Percentiles rank a stretch among this genome's conserved stretches.
Evolutionary conservation across 2,329 filamentous ascomycete species (phyloP).

Genomic region (Xylariaceae sp.): DNA sequence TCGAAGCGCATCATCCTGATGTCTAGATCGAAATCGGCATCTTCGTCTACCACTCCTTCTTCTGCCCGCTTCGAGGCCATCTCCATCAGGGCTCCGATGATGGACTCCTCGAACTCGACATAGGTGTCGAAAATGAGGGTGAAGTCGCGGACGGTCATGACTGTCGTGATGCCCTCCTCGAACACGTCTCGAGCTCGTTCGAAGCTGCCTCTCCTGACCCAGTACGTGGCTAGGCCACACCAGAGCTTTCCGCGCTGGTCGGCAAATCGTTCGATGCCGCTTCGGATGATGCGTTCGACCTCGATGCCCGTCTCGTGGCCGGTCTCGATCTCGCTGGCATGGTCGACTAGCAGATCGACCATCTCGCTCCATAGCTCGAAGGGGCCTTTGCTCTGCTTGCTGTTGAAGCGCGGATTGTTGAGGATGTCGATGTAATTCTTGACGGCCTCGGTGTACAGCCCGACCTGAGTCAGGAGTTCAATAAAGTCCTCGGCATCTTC

Average conservation of each 20-base stretch:
- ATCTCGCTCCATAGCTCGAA: slow-evolving; percentile 98
- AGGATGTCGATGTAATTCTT: slow-evolving; percentile 87
- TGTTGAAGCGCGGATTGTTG: slow-evolving; percentile 84
- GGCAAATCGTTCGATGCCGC: slow-evolving; percentile 82
- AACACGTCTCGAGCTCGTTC: slow-evolving; percentile 90
- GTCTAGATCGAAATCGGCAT: slow-evolving; percentile 89
- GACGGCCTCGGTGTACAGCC: slow-evolving; percentile 84
- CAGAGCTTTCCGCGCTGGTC: slow-evolving; percentile 94
- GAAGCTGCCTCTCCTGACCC: slow-evolving; percentile 88
- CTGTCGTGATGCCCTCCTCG: slow-evolving; percentile 92
- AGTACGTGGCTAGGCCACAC: slow-evolving; percentile 92
- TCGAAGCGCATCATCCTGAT: slow-evolving; percentile 98
- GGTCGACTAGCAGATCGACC: slow-evolving; percentile 87
- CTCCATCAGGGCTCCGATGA: slow-evolving; percentile 89
- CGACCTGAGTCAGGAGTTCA: slow-evolving; percentile 74
- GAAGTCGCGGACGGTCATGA: slow-evolving; percentile 98
- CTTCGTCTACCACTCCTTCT: slow-evolving; percentile 69
- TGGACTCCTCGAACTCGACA: slow-evolving; percentile 92
- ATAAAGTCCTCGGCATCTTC: slow-evolving; percentile 96
- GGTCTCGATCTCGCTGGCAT: slow-evolving; percentile 80
- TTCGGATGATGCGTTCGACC: slow-evolving; percentile 87
- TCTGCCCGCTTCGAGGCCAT: slow-evolving; percentile 74
- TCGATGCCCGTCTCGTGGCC: slow-evolving; percentile 78
- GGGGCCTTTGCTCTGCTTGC: slow-evolving; percentile 88
- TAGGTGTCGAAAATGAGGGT: slow-evolving; percentile 95